Evolutionary conservation across 129 eudicot genomes (phyloP).

Genomic region (Flaveria brownii): DNA sequence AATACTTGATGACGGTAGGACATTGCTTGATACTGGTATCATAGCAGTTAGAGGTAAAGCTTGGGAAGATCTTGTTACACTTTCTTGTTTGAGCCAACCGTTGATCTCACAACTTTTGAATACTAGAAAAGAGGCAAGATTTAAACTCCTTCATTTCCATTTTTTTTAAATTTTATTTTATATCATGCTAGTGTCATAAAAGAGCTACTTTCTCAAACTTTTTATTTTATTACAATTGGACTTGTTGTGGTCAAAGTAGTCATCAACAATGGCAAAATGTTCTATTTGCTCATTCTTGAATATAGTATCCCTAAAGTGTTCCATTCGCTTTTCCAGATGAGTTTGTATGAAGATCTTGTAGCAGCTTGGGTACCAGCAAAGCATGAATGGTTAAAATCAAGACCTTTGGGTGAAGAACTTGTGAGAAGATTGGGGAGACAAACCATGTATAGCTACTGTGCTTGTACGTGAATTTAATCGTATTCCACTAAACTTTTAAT

Average conservation of each 20-base stretch:
- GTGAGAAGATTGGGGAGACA: slow-evolving; percentile 71
- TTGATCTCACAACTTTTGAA: slow-evolving; percentile 68
- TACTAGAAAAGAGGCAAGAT: slow-evolving; percentile 77
- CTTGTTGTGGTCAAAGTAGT: background rate
- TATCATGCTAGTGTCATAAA: background rate
- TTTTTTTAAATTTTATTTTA: background rate
- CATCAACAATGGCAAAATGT: background rate
- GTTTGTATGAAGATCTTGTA: slow-evolving; percentile 94
- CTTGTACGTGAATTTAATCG: slow-evolving; percentile 58
- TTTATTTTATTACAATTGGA: background rate
- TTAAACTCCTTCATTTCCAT: slow-evolving; percentile 5
- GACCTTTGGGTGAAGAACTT: slow-evolving; percentile 85
- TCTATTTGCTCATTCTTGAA: background rate
- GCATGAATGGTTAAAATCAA: slow-evolving; percentile 78
- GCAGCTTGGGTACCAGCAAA: slow-evolving; percentile 99
- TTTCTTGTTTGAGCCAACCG: slow-evolving; percentile 73
- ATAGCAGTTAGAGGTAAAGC: slow-evolving; percentile 92
- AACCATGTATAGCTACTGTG: slow-evolving; percentile 92
- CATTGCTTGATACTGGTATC: slow-evolving; percentile 92
- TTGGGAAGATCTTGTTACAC: slow-evolving; percentile 79
- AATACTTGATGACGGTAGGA: slow-evolving; percentile 82
- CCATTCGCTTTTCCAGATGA: slow-evolving; percentile 62
- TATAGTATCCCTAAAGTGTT: background rate
- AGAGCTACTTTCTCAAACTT: background rate
- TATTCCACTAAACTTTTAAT: slow-evolving; percentile 32